Base-by-base conservation (phyloP, 2,329 filamentous ascomycete genomes). In the Curvularia hawaiiensis region DNA sequence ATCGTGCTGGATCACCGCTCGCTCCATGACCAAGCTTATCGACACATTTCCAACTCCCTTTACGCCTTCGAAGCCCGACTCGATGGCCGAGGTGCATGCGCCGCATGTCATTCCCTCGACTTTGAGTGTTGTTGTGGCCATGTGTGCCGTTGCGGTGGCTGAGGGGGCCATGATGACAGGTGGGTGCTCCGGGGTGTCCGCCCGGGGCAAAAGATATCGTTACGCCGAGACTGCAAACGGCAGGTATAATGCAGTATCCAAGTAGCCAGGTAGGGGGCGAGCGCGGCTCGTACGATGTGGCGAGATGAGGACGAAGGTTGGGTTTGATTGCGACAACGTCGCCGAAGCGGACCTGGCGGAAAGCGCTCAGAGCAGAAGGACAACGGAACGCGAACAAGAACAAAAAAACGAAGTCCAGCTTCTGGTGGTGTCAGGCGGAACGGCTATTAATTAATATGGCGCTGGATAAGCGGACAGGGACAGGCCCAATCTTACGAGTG, bases 11-110 rank as follows among this genome's bases (percentile, higher is more conserved):
- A 98, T 83, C 41, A 98, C 93, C n/a, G 94, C 95, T 59, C 94
- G 88, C 77, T 97, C 93, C 87, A 97, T 96, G 54, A 97, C 90
- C 68, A 99, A 81, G 74, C 92, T 97, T 69, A 99, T 90, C 10
- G 92, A 96, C 58, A 98, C 92, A 67, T 84, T 92, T 62, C 90
- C 90, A 10, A 95, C 88, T 53, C 95, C 94, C 39, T 89, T 83
- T 5, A 96, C 84, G 64, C 85, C 86, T 70, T 91, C 90, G 79
- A 99, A 96, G 65, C 90, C 95, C 58, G 89, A 86, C 82, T 98
- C 94, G 67, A 99, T 89, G n/a, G 95, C 89, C 44, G 93, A 96
- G 28, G 94, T 97, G 76, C 95, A 99, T 67, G 94, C 90, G 73
- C 94, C 93, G 79, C 95, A 99, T 63, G 83, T 85, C 81, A 84